phyloP scores from a whole-genome alignment of 163 green algal genomes.

The Scenedesmus sp. region DNA sequence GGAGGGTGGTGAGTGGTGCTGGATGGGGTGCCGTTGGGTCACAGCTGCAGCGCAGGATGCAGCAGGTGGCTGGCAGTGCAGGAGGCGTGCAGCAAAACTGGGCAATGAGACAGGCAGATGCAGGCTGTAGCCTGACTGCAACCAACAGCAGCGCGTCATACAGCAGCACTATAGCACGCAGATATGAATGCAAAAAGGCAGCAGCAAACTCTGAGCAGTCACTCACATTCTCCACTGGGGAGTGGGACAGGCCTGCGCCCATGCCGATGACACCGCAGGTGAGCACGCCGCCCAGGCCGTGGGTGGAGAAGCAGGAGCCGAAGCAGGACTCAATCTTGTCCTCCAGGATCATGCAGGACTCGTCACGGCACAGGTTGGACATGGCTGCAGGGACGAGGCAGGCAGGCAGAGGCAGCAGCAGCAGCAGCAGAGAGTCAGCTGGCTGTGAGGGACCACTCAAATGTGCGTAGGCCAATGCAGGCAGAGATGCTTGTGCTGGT shows the following conservation, averaged over 20 bases:
- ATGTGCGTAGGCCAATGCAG: too few species aligned
- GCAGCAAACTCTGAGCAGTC: neutral
- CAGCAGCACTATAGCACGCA: neutral
- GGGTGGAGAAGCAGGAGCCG: conserved; percentile 87
- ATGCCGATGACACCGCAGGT: conserved; percentile 87
- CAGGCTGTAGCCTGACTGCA: neutral
- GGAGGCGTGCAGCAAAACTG: neutral
- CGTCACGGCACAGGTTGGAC: conserved; percentile 89
- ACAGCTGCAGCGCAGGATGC: neutral
- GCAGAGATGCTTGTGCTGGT: too few species aligned
- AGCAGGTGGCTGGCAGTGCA: neutral
- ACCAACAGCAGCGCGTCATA: neutral
- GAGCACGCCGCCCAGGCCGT: conserved; percentile 81
- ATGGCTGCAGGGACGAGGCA: conserved; percentile 63
- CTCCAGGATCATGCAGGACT: conserved; percentile 82
- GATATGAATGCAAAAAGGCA: neutral
- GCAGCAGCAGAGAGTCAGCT: neutral
- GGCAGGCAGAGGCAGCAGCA: neutral
- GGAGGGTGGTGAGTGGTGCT: neutral
- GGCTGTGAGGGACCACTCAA: too few species aligned
- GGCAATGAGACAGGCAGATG: neutral
- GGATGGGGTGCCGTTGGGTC: neutral
- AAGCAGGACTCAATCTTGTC: conserved; percentile 86
- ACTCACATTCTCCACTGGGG: conserved; percentile 68
- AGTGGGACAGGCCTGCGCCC: conserved; percentile 81